Conservation (phyloP, 768 basidiomycete genomes). For the Lactarius quietus region DNA sequence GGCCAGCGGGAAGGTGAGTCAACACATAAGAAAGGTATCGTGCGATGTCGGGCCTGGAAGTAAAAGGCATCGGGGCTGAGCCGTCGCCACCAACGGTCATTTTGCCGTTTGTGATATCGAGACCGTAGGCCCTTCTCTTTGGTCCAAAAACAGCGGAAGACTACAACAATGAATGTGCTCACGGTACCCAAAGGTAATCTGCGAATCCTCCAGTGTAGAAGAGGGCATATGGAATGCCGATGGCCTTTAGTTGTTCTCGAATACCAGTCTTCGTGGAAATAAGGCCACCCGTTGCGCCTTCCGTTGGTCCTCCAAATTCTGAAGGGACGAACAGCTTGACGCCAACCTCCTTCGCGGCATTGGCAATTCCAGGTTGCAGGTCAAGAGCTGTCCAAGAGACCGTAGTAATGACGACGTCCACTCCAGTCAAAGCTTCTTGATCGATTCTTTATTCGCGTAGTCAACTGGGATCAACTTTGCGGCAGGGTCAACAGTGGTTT, state of each 20-base stretch:
- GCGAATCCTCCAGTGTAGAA: conserved; percentile 22
- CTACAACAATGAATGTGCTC: neutral
- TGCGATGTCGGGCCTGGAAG: conserved; percentile 26
- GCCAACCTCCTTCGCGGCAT: conserved; percentile 28
- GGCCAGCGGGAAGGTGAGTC: conserved; percentile 15
- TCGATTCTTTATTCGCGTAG: conserved; percentile 5
- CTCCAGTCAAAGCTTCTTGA: conserved; percentile 12
- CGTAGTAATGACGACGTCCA: conserved; percentile 22
- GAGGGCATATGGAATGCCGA: conserved; percentile 16
- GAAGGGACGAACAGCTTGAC: conserved; percentile 33
- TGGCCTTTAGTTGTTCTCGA: conserved; percentile 2
- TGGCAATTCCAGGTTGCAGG: conserved; percentile 23
- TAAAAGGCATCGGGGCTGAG: conserved; percentile 19
- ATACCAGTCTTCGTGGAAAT: neutral
- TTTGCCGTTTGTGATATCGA: conserved; percentile 23
- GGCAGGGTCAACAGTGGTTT: neutral
- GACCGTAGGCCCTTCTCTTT: conserved; percentile 1
- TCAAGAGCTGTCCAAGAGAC: conserved; percentile 10
- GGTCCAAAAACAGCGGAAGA: neutral
- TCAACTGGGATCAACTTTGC: conserved; percentile 16
- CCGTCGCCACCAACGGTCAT: conserved; percentile 25
- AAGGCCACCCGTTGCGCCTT: conserved; percentile 4
- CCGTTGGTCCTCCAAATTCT: conserved; percentile 30
- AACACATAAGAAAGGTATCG: conserved; percentile 27
- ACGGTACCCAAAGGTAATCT: conserved; percentile 12